Evolutionary conservation across 768 basidiomycete species (phyloP).

Genomic region (Coprinopsis marcescibilis): DNA sequence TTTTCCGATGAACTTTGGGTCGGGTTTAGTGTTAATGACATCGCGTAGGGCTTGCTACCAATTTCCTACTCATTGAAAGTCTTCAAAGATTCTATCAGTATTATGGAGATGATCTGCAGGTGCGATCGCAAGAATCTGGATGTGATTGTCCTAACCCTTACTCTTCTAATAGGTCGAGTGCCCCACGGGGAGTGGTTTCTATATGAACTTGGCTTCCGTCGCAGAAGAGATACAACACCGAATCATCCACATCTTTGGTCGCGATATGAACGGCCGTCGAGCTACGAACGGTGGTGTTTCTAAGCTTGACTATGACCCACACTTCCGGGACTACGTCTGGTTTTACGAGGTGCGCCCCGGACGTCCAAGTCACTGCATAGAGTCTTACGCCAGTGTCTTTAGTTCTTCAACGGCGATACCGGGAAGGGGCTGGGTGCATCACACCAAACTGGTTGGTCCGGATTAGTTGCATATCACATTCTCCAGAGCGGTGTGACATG

Average conservation of each 20-base stretch:
- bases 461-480: slow-evolving; percentile 86
- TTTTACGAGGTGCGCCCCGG: slow-evolving; percentile 74
- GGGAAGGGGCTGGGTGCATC: slow-evolving; percentile 94
- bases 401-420: slow-evolving; percentile 95
- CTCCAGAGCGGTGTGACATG: slow-evolving; percentile 86
- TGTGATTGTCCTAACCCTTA: not conserved
- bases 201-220: slow-evolving; percentile 90
- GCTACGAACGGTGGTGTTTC: slow-evolving; percentile 90
- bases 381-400: not conserved
- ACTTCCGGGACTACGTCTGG: slow-evolving; percentile 96
- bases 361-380: too few relatives aligned
- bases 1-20: not conserved
- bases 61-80: slow-evolving; percentile 93
- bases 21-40: slow-evolving; percentile 1
- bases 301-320: slow-evolving; percentile 84
- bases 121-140: slow-evolving; percentile 14
- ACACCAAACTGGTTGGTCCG: slow-evolving; percentile 98
- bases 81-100: slow-evolving; percentile 97
- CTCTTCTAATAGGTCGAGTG: slow-evolving; percentile 65
- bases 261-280: slow-evolving; percentile 78
- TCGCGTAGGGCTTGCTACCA: slow-evolving; percentile 82
- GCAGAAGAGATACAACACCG: slow-evolving; percentile 99
- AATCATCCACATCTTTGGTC: slow-evolving; percentile 98
- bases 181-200: slow-evolving; percentile 94
- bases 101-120: slow-evolving; percentile 86